Evolutionary conservation across 805 yeast genomes (phyloP).

Genomic region (Candida awuae): DNA sequence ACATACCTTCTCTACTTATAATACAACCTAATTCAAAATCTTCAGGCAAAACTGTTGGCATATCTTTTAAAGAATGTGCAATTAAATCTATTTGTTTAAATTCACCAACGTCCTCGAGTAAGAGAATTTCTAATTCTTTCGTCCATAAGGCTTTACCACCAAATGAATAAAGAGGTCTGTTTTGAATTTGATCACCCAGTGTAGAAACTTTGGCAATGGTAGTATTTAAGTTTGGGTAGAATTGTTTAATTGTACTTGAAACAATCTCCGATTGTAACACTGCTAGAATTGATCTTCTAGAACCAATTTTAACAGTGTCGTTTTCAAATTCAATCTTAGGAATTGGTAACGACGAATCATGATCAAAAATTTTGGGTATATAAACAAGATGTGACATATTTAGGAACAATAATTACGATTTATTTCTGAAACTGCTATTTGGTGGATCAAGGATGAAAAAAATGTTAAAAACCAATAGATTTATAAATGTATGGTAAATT

Average conservation of each 20-base stretch:
- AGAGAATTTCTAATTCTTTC: constrained; percentile 76
- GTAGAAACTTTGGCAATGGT: constrained; percentile 76
- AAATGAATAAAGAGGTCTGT: constrained; percentile 81
- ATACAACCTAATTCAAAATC: constrained; percentile 87
- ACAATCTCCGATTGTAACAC: constrained; percentile 78
- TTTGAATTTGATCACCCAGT: constrained; percentile 82
- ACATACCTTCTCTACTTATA: constrained; percentile 57
- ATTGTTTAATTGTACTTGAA: constrained; percentile 45
- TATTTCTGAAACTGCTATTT: not conserved
- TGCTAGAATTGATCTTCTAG: constrained; percentile 82
- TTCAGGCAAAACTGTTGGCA: constrained; percentile 84
- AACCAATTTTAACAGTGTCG: constrained; percentile 54
- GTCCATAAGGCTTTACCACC: constrained; percentile 98
- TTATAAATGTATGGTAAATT: too few species aligned
- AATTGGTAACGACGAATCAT: not conserved
- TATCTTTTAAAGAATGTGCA: constrained; percentile 88
- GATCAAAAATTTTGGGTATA: constrained; percentile 11
- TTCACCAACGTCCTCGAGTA: constrained; percentile 55
- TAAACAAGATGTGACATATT: constrained; percentile 9
- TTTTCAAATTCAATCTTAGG: constrained; percentile 8
- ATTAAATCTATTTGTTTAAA: constrained; percentile 73
- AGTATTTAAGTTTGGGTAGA: constrained; percentile 59
- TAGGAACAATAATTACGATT: not conserved
- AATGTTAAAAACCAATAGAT: not conserved
- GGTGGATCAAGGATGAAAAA: not conserved